Conservation (phyloP, 768 basidiomycete genomes). For the Termitomyces titanicus region DNA sequence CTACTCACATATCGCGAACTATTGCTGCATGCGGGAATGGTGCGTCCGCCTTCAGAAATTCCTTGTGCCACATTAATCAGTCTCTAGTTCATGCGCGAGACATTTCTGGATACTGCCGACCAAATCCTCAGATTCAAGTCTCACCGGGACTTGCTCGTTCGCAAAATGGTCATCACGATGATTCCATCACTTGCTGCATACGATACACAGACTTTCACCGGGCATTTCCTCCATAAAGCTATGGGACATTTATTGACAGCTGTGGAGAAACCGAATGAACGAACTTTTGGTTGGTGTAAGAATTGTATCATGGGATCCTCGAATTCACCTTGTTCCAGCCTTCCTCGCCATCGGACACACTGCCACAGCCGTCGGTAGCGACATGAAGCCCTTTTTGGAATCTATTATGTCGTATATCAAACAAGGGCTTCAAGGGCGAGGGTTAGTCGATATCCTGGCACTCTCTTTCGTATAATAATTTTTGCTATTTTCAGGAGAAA, state of each 20-base stretch:
- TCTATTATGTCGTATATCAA: constrained; percentile 88
- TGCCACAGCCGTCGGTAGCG: constrained; percentile 84
- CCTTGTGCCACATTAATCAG: background rate
- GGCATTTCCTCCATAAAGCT: constrained; percentile 87
- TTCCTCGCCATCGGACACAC: constrained; percentile 97
- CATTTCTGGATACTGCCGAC: constrained; percentile 83
- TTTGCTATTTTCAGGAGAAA: constrained; percentile 55
- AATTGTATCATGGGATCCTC: background rate
- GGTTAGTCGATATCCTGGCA: constrained; percentile 43
- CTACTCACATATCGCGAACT: constrained; percentile 89
- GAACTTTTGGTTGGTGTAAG: constrained; percentile 70
- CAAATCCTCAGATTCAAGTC: constrained; percentile 86
- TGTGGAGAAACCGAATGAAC: constrained; percentile 84
- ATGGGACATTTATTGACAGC: constrained; percentile 91
- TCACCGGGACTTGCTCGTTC: constrained; percentile 82
- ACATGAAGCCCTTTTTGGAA: constrained; percentile 95
- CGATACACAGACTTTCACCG: constrained; percentile 88
- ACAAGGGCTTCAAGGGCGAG: constrained; percentile 79
- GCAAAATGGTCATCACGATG: constrained; percentile 92
- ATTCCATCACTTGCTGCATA: constrained; percentile 94
- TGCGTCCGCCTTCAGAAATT: constrained; percentile 32
- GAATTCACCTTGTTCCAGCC: constrained; percentile 42
- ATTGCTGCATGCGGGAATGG: constrained; percentile 91
- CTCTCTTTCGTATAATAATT: background rate
- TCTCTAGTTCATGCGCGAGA: constrained; percentile 82